Conservation (phyloP, 495 filamentous ascomycete genomes). For the Penicillium goetzii region DNA sequence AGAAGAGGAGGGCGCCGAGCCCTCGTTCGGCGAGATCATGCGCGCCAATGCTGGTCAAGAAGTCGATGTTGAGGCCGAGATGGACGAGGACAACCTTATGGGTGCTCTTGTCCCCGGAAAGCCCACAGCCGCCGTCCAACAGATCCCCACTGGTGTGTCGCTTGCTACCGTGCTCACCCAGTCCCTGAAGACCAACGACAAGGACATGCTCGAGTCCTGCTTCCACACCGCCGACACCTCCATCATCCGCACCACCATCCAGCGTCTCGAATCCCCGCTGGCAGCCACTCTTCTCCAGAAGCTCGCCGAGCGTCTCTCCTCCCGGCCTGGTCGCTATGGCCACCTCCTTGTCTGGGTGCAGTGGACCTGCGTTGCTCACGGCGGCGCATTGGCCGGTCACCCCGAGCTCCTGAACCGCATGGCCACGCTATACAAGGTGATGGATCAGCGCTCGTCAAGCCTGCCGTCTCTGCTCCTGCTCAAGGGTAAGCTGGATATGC, state of each 20-base stretch:
- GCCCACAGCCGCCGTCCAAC: constrained; percentile 46
- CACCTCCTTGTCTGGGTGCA: constrained; percentile 95
- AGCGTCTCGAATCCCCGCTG: constrained; percentile 82
- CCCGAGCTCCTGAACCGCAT: constrained; percentile 77
- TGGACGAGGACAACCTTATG: constrained; percentile 47
- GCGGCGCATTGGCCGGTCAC: constrained; percentile 84
- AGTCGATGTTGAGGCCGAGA: constrained; percentile 72
- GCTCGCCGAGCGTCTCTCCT: constrained; percentile 84
- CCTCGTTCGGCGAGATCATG: constrained; percentile 87
- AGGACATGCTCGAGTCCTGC: constrained; percentile 85
- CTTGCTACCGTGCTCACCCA: constrained; percentile 89
- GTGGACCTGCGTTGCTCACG: constrained; percentile 93
- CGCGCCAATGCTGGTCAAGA: constrained; percentile 68
- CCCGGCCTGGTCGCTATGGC: constrained; percentile 84
- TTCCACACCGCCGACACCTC: constrained; percentile 74
- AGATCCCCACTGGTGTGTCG: constrained; percentile 74
- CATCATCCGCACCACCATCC: constrained; percentile 83
- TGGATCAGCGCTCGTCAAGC: constrained; percentile 81
- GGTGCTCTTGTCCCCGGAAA: constrained; percentile 45
- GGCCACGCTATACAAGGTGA: constrained; percentile 74
- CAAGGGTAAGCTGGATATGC: constrained; percentile 90
- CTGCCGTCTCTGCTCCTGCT: constrained; percentile 83
- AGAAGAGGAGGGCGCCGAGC: constrained; percentile 60
- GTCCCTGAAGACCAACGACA: constrained; percentile 89
- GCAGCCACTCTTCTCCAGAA: constrained; percentile 77